Evolutionary conservation across 768 basidiomycete genomes (phyloP), one percentile per base, ranked within the genome.

Genomic region (Pleurotus citrinopileatus): DNA sequence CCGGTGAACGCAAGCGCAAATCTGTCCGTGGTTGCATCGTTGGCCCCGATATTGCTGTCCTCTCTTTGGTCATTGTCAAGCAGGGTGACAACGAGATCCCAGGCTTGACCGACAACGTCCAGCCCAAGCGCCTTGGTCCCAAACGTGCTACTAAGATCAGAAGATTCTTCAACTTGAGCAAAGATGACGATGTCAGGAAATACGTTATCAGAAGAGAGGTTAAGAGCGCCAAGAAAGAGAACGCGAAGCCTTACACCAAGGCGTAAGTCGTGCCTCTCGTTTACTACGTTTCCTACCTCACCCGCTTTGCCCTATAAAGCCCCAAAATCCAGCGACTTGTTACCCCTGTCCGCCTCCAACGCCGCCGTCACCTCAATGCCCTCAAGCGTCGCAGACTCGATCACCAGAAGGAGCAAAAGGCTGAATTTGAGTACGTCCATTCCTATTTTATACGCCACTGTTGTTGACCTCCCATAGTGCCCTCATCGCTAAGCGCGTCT

Each of bases 11-110:
- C 75, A 94, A 91, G 82, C 91, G 96, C 81, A 98, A 98, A 77
- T 97, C 95, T 65, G 92, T 99, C 58, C 91, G 96, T 59, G 96
- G 96, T 28, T 97, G 94, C 81, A 98, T 98, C 73, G 91, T 98
- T 69, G 94, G 91, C 60, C 83, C 93, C 67, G 95, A 99, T 72
- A 97, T 98, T 63, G 89, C 94, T 52, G 95, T 97, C 57, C 84
- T 99, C 60, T 89, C 91, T 46, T 78, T 95, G 60, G 87, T 95
- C 69, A 88, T 99, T 63, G 92, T 97, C 75, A 97, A 98, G 82
- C 89, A 97, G 77, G 96, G 96, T 54, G 93, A 96, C 54, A 64
- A 71, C 52, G 93, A 96, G 22, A 84, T 98, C 67, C 85, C 94
- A 22, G 95, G 93, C 23, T 76, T 99, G 51, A 98, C 96, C 61